phyloP scores from a whole-genome alignment of 78 protist species.

The Salpingoeca rosetta region DNA sequence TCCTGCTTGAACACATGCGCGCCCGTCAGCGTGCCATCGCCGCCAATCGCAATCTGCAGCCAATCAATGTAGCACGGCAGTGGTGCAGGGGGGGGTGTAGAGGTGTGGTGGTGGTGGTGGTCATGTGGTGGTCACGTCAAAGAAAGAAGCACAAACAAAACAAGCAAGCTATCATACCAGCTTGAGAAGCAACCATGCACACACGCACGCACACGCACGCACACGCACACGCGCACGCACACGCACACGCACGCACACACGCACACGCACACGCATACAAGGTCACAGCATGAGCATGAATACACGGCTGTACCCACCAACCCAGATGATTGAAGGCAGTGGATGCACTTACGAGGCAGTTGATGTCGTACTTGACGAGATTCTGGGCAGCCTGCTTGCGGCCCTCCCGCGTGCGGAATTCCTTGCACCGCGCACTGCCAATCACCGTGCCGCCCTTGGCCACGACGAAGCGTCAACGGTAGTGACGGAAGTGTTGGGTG shows the following conservation, averaged over 20 bases:
- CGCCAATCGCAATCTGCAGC: constrained; percentile 49
- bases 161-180: no score
- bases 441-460: constrained; percentile 64
- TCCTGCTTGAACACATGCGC: constrained; percentile 49
- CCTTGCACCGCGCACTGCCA: constrained; percentile 62
- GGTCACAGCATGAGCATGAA: neutral
- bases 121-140: no score
- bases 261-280: neutral
- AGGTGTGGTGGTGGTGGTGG: no score
- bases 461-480: no score
- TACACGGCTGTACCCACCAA: neutral
- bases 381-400: constrained; percentile 56
- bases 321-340: neutral
- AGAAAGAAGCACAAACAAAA: neutral
- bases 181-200: no score
- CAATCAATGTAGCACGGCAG: no score
- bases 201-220: no score
- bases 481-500: no score
- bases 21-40: constrained; percentile 74
- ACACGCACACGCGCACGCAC: no score
- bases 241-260: no score
- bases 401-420: constrained; percentile 51
- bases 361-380: constrained; percentile 37
- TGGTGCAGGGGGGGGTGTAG: no score
- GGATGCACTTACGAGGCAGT: constrained; percentile 26